Conservation (phyloP, 345 rosid genomes). For the Brassica carinata region DNA sequence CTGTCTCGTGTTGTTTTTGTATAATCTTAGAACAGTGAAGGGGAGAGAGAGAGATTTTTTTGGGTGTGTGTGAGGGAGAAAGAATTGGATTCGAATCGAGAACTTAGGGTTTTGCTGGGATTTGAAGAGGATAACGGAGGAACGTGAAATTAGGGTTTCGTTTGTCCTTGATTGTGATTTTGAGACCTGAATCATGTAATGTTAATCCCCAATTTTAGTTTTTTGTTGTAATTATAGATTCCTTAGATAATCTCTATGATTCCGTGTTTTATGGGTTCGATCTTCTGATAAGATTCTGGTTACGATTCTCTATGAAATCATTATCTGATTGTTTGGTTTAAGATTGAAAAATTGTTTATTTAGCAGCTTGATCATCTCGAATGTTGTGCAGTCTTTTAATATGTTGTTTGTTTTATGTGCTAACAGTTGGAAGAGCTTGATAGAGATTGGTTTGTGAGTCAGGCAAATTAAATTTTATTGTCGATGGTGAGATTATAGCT, state of each 20-base stretch:
- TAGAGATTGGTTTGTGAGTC: conserved; percentile 10
- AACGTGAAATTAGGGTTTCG: conserved; percentile 39
- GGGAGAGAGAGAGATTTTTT: background rate
- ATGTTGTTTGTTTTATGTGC: conserved; percentile 14
- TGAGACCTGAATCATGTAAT: conserved; percentile 53
- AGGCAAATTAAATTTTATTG: background rate
- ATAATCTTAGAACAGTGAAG: conserved; percentile 32
- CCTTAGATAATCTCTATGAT: conserved; percentile 21
- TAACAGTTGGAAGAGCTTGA: conserved; percentile 32
- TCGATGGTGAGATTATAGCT: conserved; percentile 37
- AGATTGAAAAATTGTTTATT: background rate
- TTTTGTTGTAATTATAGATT: background rate
- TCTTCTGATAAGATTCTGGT: conserved; percentile 6
- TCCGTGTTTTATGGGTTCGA: conserved; percentile 38
- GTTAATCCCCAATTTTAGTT: conserved; percentile 39
- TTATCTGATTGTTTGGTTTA: conserved; percentile 1
- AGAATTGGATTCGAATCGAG: conserved; percentile 15
- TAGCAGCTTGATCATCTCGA: conserved; percentile 22
- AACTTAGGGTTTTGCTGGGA: conserved; percentile 35
- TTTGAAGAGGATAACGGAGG: conserved; percentile 42
- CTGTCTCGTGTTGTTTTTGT: conserved; percentile 39
- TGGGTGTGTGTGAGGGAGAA: background rate
- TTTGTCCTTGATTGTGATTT: conserved; percentile 37
- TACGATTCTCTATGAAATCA: conserved; percentile 10
- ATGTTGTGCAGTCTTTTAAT: conserved; percentile 23